Evolutionary conservation across 2,329 filamentous ascomycete species (phyloP).

Genomic region (Trichoderma sp.): DNA sequence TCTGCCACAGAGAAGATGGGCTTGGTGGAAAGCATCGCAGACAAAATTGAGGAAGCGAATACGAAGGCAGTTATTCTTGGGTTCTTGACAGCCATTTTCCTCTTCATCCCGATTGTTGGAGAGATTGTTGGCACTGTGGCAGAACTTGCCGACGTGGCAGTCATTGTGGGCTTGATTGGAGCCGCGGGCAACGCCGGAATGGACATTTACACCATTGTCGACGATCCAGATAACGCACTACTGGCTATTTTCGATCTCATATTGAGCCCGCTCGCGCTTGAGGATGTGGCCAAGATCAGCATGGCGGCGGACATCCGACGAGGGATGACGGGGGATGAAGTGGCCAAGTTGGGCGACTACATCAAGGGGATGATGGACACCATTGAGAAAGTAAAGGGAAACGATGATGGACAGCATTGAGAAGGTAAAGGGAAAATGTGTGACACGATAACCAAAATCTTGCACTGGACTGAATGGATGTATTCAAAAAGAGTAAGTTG

Average conservation of each 20-base stretch:
- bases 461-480: no score
- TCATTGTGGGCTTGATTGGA: neutral
- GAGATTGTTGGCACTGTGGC: neutral
- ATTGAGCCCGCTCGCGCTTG: neutral
- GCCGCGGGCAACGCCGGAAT: neutral
- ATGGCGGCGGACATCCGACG: neutral
- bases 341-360: neutral
- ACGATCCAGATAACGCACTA: neutral
- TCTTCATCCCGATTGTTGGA: slow-evolving; percentile 8
- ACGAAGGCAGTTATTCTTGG: neutral
- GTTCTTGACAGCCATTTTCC: neutral
- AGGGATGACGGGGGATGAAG: neutral
- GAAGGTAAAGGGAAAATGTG: neutral
- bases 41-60: slow-evolving; percentile 1
- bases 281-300: neutral
- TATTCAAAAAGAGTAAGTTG: no score
- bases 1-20: neutral
- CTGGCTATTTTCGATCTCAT: neutral
- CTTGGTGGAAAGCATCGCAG: neutral
- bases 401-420: neutral
- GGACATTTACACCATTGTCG: slow-evolving; percentile 5
- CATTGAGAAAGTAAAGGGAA: neutral
- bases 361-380: neutral
- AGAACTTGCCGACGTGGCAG: neutral
- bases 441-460: neutral